Conservation (phyloP, 2,329 filamentous ascomycete species). For the Thermochaetoides dissita region DNA sequence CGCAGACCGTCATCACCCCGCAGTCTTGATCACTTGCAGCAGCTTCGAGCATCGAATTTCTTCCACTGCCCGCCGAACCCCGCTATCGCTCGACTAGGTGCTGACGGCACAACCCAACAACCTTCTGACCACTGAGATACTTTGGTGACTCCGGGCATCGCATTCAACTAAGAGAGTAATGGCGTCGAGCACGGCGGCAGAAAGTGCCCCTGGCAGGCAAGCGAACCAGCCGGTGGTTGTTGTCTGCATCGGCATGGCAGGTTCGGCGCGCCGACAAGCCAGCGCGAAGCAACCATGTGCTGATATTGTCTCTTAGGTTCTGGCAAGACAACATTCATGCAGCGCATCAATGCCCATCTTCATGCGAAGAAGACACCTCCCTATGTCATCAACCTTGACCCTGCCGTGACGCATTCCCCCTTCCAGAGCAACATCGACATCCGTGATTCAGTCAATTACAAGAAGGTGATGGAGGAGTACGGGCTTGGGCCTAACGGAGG, state of each 20-base stretch:
- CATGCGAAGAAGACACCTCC: slow-evolving; percentile 68
- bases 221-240: slow-evolving; percentile 52
- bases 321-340: slow-evolving; percentile 99
- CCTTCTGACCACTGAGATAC: too few relatives aligned
- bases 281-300: background rate
- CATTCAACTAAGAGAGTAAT: too few relatives aligned
- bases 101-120: too few relatives aligned
- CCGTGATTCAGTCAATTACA: slow-evolving; percentile 96
- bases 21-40: too few relatives aligned
- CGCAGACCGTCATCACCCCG: too few relatives aligned
- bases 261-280: slow-evolving; percentile 27
- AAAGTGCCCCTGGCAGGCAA: background rate
- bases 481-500: slow-evolving; percentile 95
- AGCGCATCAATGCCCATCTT: slow-evolving; percentile 86
- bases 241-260: slow-evolving; percentile 95
- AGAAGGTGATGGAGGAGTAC: slow-evolving; percentile 99
- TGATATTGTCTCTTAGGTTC: slow-evolving; percentile 42
- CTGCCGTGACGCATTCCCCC: slow-evolving; percentile 81
- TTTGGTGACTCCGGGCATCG: too few relatives aligned
- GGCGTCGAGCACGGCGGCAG: too few relatives aligned
- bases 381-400: slow-evolving; percentile 95
- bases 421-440: slow-evolving; percentile 99
- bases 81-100: too few relatives aligned
- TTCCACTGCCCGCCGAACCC: too few relatives aligned
- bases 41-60: too few relatives aligned